Evolutionary conservation across 345 rosid species (phyloP), one percentile per base, ranked within the genome.

Genomic region (Xanthoceras sorbifolium): DNA sequence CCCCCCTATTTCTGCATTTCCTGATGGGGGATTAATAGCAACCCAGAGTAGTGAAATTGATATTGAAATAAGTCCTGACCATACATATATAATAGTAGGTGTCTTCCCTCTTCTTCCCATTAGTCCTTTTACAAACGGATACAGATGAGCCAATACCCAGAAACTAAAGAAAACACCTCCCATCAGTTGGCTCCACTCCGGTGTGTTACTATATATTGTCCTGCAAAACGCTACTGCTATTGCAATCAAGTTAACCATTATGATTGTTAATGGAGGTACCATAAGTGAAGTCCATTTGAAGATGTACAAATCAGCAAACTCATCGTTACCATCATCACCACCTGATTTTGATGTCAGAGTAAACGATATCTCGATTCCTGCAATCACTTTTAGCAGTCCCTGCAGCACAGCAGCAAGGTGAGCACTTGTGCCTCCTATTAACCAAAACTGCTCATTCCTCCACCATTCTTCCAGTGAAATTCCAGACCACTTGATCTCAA

Each of bases 381-480:
- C 93, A 18, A 94, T 55, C 54, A 88, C 93, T 80, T 94, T 94
- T 46, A 94, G 88, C 0, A 92, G 84, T 50, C 97, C 97, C 82
- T 92, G 97, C 17, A 94, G 86, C 12, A 94, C 96, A 0, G 97
- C 98, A 0, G 86, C 92, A 23, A 92, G 80, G 84, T 94, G 96
- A 1, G 97, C 97, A 66, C 98, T 94, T 8, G 94, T 94, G 46
- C 98, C 98, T 5, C 94, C 92, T 0, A 94, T 94, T 63, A 94
- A 80, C 97, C 97, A 94, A 68, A 90, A 94, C 72, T 94, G 98
- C 81, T 94, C 98, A 32, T 94, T 92, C 71, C 98, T 87, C 95
- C 98, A 94, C 98, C 98, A 94, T 59, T 92, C 94, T 69, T 94
- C 96, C 7, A 94, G 79, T 23, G 74, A 74, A 48, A 94, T 84